Base-by-base conservation (phyloP, 2,329 filamentous ascomycete species). In the Venturia pyrina region DNA sequence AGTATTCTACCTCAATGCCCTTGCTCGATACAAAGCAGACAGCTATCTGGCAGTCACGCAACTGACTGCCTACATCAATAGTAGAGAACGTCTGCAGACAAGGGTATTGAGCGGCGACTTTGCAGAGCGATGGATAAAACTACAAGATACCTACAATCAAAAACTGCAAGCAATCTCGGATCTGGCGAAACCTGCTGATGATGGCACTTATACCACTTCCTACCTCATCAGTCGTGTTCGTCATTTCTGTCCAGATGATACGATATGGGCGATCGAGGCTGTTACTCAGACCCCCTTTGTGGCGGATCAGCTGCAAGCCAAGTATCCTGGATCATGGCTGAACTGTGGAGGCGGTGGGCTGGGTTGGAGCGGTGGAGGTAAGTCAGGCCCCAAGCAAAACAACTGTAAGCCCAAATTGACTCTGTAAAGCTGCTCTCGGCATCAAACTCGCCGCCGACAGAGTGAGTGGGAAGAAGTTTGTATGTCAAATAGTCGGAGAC, bases 301-400 rank as follows among this genome's bases (percentile, higher is more conserved):
- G 0, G 82, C 85, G 34, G 89, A 95, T 69, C 89, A 92, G 69
- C 77, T 95, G 8, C 86, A 87, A 70, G 82, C 86, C 2, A 86
- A 82, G 0, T 72, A 85, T 0, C 89, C 90, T 0, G 89, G 89
- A 0, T 86, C 85, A 0, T 92, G 88, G 88, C 85, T 93, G 71
- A 93, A 92, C 74, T 93, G 89, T 72, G 90, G 90, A 1, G 90
- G 88, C 0, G 90, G 89, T 17, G 90, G 90, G 1, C 84, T 93
- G 0, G 90, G 90, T 1, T 93, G 90, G 90, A 89, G 86, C 13
- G 90, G 89, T 17, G 90, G 90, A 17, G 90, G 66, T 41, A 43
- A 59, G 53, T 37, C 17, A n/a, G 37, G 28, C 4, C 28, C 11
- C 24, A 21, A 53, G 21, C 3, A 34, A 17, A 28, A 40, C 19